Percentiles rank a stretch among this genome's conserved stretches.
Evolutionary conservation across 2,329 filamentous ascomycete genomes (phyloP).

Genomic region (Penicillium sp.): DNA sequence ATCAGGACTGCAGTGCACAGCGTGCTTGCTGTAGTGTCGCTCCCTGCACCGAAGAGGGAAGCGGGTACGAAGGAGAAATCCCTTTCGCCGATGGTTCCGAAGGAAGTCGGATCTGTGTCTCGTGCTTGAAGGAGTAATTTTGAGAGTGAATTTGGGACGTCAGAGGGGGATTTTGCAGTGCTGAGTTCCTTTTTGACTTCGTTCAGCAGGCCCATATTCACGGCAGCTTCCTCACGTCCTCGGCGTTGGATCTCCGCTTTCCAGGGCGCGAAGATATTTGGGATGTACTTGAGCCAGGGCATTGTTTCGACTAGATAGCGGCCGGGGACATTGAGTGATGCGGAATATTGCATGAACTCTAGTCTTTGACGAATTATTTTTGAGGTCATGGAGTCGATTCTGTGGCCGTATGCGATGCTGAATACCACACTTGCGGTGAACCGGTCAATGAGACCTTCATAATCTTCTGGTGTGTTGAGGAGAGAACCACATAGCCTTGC

Average conservation of each 20-base stretch:
- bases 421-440: conserved; percentile 54
- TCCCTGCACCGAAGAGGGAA: conserved; percentile 46
- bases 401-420: conserved; percentile 52
- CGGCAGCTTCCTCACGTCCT: conserved; percentile 21
- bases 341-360: conserved; percentile 51
- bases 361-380: conserved; percentile 48
- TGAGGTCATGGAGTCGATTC: conserved; percentile 51
- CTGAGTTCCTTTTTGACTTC: conserved; percentile 38
- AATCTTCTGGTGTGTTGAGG: conserved; percentile 41
- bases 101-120: conserved; percentile 37
- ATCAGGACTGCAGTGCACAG: conserved; percentile 50
- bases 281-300: conserved; percentile 46
- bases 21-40: conserved; percentile 42
- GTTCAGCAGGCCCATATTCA: conserved; percentile 44
- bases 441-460: conserved; percentile 48
- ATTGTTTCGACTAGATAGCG: conserved; percentile 50
- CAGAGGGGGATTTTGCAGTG: conserved; percentile 23
- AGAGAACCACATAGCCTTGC: conserved; percentile 46
- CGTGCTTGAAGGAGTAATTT: conserved; percentile 46
- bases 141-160: conserved; percentile 45
- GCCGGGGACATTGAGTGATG: conserved; percentile 50
- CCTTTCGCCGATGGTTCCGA: conserved; percentile 40
- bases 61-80: conserved; percentile 45
- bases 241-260: conserved; percentile 31
- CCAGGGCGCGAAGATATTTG: conserved; percentile 48